Percentiles rank a stretch among this genome's conserved stretches.
phyloP scores from a whole-genome alignment of 163 green algal genomes.

The Chlamydomonas reinhardtii region DNA sequence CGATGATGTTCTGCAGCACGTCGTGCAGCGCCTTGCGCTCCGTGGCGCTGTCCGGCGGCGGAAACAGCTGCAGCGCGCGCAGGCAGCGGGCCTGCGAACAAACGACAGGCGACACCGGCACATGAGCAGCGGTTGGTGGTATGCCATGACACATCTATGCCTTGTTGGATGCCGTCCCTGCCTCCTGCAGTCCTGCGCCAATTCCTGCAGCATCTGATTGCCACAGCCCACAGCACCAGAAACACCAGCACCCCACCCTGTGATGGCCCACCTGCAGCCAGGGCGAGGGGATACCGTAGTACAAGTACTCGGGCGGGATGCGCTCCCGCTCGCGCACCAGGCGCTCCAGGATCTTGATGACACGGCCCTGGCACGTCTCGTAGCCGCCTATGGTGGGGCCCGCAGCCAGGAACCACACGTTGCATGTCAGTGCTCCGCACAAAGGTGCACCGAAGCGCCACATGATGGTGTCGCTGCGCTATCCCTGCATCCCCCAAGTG shows the following conservation, averaged over 20 bases:
- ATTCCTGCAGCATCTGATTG: too few relatives aligned
- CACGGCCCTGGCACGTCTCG: conserved; percentile 78
- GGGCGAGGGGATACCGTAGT: conserved; percentile 97
- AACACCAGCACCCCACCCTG: too few relatives aligned
- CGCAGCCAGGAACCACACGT: not conserved
- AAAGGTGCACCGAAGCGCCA: not conserved
- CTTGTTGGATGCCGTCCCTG: not conserved
- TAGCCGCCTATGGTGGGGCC: conserved; percentile 79
- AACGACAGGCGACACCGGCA: not conserved
- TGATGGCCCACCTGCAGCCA: conserved; percentile 90
- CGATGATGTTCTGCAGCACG: conserved; percentile 75
- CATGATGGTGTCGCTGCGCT: not conserved
- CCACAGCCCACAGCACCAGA: too few relatives aligned
- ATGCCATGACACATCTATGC: not conserved
- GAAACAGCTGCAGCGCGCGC: conserved; percentile 96
- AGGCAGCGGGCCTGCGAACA: conserved; percentile 66
- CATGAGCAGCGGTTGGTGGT: not conserved
- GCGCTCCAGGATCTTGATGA: conserved; percentile 89
- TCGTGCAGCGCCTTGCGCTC: conserved; percentile 73
- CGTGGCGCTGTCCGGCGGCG: conserved; percentile 82
- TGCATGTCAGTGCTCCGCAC: not conserved
- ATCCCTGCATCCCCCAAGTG: too few relatives aligned
- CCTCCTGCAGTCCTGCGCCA: not conserved
- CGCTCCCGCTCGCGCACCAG: conserved; percentile 70
- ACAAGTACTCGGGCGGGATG: conserved; percentile 95